Conservation (phyloP, 2,329 filamentous ascomycete genomes). For the Cladosporium sp. region DNA sequence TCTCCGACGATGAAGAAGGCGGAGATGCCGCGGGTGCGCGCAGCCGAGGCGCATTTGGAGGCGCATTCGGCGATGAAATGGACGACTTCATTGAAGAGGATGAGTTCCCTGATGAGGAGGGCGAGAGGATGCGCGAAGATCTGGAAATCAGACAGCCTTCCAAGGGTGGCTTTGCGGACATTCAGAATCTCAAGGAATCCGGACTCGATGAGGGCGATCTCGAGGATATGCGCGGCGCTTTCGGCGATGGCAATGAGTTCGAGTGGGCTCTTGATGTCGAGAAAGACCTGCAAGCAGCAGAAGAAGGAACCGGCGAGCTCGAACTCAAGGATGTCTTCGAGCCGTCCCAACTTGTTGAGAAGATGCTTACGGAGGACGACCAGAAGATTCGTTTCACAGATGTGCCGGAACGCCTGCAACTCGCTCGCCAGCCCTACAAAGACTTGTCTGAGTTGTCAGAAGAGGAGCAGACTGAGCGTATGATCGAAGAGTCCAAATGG, state of each 20-base stretch:
- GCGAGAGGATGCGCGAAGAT: constrained; percentile 73
- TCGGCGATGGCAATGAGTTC: constrained; percentile 93
- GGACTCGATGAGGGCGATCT: constrained; percentile 88
- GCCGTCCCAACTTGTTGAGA: constrained; percentile 88
- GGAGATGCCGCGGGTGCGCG: constrained; percentile 46
- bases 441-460: constrained; percentile 68
- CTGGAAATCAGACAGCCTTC: constrained; percentile 80
- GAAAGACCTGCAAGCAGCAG: constrained; percentile 74
- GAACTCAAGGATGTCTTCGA: constrained; percentile 98
- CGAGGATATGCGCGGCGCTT: constrained; percentile 94
- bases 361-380: constrained; percentile 91
- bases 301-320: constrained; percentile 72
- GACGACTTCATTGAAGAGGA: constrained; percentile 96
- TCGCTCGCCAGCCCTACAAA: constrained; percentile 85
- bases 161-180: constrained; percentile 62
- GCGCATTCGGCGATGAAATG: constrained; percentile 67
- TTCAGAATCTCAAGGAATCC: constrained; percentile 61
- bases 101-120: constrained; percentile 80
- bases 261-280: constrained; percentile 90
- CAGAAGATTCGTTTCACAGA: constrained; percentile 85
- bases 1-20: constrained; percentile 86
- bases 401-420: constrained; percentile 89
- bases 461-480: constrained; percentile 59
- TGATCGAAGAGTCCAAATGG: constrained; percentile 87
- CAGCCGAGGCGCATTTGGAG: constrained; percentile 38